phyloP scores from a whole-genome alignment of 2,329 filamentous ascomycete genomes.

The Herpotrichia juniperi region DNA sequence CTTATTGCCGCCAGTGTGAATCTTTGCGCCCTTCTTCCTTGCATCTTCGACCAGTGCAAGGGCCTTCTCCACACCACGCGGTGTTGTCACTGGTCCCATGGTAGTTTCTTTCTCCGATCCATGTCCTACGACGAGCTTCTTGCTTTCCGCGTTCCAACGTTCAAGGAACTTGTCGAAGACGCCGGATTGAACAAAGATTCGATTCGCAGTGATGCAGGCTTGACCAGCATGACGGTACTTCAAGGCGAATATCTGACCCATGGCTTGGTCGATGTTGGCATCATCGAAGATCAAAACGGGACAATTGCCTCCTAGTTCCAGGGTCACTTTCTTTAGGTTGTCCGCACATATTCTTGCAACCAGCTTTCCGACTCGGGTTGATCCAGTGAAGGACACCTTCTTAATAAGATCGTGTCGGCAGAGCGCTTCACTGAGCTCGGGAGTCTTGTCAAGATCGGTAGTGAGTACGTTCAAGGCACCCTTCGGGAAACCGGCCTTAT shows the following conservation, averaged over 20 bases:
- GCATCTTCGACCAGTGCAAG: constrained; percentile 69
- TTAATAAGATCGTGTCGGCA: constrained; percentile 65
- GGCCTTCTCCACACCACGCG: constrained; percentile 62
- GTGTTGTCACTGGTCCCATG: constrained; percentile 66
- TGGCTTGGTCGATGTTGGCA: constrained; percentile 64
- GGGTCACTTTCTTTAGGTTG: constrained; percentile 67
- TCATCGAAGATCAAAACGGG: constrained; percentile 70
- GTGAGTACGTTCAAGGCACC: constrained; percentile 68
- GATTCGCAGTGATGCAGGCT: constrained; percentile 69
- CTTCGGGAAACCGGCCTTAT: constrained; percentile 56
- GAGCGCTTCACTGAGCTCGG: constrained; percentile 59
- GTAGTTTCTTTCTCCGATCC: constrained; percentile 63
- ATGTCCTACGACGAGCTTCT: constrained; percentile 65
- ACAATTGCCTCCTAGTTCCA: constrained; percentile 70
- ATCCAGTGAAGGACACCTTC: constrained; percentile 66
- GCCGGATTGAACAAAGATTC: constrained; percentile 67
- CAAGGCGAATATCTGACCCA: constrained; percentile 52
- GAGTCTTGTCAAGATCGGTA: constrained; percentile 62
- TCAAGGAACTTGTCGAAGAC: constrained; percentile 67
- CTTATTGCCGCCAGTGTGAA: constrained; percentile 66
- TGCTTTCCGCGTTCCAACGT: constrained; percentile 58
- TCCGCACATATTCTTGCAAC: constrained; percentile 65
- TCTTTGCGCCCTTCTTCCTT: constrained; percentile 64
- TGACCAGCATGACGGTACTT: constrained; percentile 68
- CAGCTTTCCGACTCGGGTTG: constrained; percentile 66